phyloP scores from a whole-genome alignment of 371 early-diverging fungal species.

The Sporodiniella umbellata region DNA sequence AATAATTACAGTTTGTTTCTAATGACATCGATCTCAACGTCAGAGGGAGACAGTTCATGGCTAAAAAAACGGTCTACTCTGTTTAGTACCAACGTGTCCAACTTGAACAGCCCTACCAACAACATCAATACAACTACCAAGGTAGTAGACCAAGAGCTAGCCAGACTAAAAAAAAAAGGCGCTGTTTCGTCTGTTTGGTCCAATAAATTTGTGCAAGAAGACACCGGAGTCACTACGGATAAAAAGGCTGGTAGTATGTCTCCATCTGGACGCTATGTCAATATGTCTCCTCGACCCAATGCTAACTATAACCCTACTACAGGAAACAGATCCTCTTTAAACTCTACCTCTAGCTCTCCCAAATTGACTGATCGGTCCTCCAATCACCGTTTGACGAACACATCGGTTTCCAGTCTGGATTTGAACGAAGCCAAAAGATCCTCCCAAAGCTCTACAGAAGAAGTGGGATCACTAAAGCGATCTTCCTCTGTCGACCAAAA shows the following conservation, averaged over 20 bases:
- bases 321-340: slow-evolving; percentile 7
- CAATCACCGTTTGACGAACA: not conserved
- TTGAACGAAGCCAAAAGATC: not conserved
- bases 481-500: too few species aligned
- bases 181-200: slow-evolving; percentile 27
- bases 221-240: slow-evolving; percentile 24
- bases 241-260: not conserved
- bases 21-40: slow-evolving; percentile 5
- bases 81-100: slow-evolving; percentile 9
- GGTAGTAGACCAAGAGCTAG: slow-evolving; percentile 22
- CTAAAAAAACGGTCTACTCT: slow-evolving; percentile 16
- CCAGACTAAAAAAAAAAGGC: slow-evolving; percentile 19
- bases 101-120: not conserved
- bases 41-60: slow-evolving; percentile 15
- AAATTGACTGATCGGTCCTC: not conserved
- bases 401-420: not conserved
- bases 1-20: too few species aligned
- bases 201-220: slow-evolving; percentile 26
- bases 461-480: not conserved
- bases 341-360: slow-evolving; percentile 1
- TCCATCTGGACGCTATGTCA: slow-evolving; percentile 10
- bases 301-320: slow-evolving; percentile 14
- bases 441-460: not conserved
- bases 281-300: slow-evolving; percentile 22
- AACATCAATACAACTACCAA: not conserved